Conservation (phyloP, 352 stramenopile genomes). For the Phytophthora pistaciae region DNA sequence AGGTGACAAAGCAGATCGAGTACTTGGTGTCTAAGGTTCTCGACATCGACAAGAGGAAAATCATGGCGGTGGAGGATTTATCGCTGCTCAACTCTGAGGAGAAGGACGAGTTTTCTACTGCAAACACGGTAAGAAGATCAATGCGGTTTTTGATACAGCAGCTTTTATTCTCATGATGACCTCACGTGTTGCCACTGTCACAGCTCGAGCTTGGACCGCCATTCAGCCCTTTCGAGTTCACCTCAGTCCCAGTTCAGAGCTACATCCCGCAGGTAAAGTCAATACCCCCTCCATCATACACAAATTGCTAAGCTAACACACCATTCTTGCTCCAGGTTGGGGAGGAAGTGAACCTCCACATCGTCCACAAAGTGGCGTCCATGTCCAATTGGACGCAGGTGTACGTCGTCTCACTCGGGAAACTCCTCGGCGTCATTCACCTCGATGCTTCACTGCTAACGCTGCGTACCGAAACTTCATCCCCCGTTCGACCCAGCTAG, state of each 20-base stretch:
- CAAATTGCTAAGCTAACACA: neutral
- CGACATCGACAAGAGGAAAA: conserved; percentile 74
- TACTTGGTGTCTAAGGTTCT: conserved; percentile 72
- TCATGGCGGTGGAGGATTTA: conserved; percentile 71
- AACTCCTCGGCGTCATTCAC: conserved; percentile 76
- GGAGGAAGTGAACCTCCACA: conserved; percentile 77
- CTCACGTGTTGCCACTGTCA: neutral
- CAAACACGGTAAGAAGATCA: conserved; percentile 44
- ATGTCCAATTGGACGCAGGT: conserved; percentile 89
- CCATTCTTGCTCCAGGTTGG: conserved; percentile 43
- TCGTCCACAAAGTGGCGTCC: conserved; percentile 81
- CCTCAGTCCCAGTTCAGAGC: conserved; percentile 78
- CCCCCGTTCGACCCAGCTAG: conserved; percentile 13
- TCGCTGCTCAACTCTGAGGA: conserved; percentile 77
- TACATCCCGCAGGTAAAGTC: conserved; percentile 67
- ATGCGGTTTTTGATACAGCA: neutral
- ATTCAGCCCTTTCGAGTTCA: conserved; percentile 70
- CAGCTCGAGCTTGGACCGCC: conserved; percentile 81
- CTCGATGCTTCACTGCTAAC: conserved; percentile 62
- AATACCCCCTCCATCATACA: neutral
- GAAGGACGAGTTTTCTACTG: conserved; percentile 56
- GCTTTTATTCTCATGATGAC: neutral
- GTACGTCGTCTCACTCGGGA: conserved; percentile 78
- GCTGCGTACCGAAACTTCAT: conserved; percentile 6
- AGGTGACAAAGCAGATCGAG: conserved; percentile 74